phyloP scores from a whole-genome alignment of 768 basidiomycete genomes.

The button mushroom (Agaricus bisporus) region DNA sequence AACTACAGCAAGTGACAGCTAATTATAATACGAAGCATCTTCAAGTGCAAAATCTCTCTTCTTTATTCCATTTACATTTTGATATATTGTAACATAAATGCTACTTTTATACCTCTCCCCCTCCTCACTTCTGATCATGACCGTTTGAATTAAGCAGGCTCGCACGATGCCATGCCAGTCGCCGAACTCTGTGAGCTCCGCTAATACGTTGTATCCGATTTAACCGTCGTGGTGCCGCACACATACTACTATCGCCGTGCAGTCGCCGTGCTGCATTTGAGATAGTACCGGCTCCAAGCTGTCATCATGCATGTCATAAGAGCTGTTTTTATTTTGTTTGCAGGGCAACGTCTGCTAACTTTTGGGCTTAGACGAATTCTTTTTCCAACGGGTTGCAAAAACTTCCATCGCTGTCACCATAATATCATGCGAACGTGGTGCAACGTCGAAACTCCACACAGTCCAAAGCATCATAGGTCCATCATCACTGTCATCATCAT shows the following conservation, averaged over 20 bases:
- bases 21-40: constrained; percentile 1
- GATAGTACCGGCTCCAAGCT: neutral
- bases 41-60: constrained; percentile 2
- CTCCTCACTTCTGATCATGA: constrained; percentile 6
- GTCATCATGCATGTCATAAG: neutral
- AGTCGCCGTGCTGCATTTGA: neutral
- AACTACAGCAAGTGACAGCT: neutral
- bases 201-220: neutral
- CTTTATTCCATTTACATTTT: neutral
- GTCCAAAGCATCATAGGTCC: too few species aligned
- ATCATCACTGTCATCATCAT: too few species aligned
- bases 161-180: constrained; percentile 9
- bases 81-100: constrained; percentile 12
- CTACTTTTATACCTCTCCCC: neutral
- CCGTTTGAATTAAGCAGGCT: constrained; percentile 1
- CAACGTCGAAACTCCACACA: too few species aligned
- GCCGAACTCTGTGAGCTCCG: neutral
- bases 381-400: too few species aligned
- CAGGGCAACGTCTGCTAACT: too few species aligned
- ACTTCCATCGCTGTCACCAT: too few species aligned
- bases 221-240: constrained; percentile 3
- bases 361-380: too few species aligned
- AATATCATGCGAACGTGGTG: too few species aligned
- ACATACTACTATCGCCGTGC: neutral
- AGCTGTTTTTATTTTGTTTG: neutral